phyloP scores from a whole-genome alignment of 345 rosid genomes.

The Litchi chinensis region DNA sequence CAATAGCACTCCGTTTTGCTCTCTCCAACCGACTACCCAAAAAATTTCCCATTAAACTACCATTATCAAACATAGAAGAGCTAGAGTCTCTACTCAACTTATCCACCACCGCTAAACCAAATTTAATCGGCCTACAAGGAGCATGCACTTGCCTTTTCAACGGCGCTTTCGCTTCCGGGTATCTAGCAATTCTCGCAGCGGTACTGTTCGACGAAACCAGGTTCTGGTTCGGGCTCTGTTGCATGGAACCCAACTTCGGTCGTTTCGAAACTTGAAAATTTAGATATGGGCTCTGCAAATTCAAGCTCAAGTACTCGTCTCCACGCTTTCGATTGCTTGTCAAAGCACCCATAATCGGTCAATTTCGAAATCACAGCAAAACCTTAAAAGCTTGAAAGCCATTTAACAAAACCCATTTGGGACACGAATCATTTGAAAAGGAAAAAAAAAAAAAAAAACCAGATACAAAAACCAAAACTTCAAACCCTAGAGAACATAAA shows the following conservation, averaged over 20 bases:
- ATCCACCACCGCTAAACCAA: conserved; percentile 31
- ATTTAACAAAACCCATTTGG: conserved; percentile 25
- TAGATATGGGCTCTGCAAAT: conserved; percentile 25
- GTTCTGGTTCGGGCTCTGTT: conserved; percentile 30
- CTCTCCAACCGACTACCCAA: conserved; percentile 31
- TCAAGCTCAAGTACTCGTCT: conserved; percentile 44
- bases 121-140: conserved; percentile 66
- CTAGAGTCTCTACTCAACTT: conserved; percentile 16
- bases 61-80: conserved; percentile 15
- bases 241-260: conserved; percentile 51
- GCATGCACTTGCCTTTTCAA: conserved; percentile 72
- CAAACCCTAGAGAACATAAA: background rate
- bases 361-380: conserved; percentile 22
- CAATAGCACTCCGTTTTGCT: conserved; percentile 49
- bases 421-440: background rate
- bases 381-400: conserved; percentile 37
- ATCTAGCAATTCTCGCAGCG: conserved; percentile 58
- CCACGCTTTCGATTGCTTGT: conserved; percentile 65
- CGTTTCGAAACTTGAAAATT: conserved; percentile 56
- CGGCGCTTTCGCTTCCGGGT: conserved; percentile 61
- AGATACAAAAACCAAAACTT: background rate
- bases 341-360: conserved; percentile 61
- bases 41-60: conserved; percentile 39
- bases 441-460: background rate
- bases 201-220: conserved; percentile 44